These are phyloP conservation scores for Endotrypanum monterogeii DNA, from an alignment of 208 protist genomes.

Conservation along the genomic window DNA sequence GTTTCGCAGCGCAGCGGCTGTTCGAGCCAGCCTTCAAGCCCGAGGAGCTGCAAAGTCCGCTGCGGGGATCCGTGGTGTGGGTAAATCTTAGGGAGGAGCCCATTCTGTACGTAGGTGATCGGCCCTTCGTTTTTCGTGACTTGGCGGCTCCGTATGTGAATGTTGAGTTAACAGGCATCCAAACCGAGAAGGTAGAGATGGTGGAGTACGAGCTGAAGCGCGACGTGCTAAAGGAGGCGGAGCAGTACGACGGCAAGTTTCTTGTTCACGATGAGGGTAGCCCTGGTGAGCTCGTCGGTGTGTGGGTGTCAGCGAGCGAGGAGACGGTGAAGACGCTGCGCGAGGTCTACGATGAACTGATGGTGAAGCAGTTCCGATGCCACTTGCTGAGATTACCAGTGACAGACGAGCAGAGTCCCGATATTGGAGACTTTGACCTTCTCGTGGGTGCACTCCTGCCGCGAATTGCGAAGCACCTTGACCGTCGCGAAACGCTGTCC, in stretches of 20 bases:
- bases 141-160: constrained; percentile 89
- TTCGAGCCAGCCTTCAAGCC: constrained; percentile 78
- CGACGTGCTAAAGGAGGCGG: constrained; percentile 81
- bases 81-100: constrained; percentile 90
- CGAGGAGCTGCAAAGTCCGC: constrained; percentile 61
- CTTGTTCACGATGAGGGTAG: constrained; percentile 89
- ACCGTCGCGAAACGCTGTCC: constrained; percentile 75
- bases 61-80: constrained; percentile 87
- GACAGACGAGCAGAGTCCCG: constrained; percentile 88
- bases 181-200: constrained; percentile 82
- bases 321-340: constrained; percentile 84
- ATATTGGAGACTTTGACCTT: constrained; percentile 74
- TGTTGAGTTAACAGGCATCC: constrained; percentile 88
- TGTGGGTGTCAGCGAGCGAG: constrained; percentile 64
- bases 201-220: constrained; percentile 72
- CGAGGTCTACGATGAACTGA: constrained; percentile 77
- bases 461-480: constrained; percentile 68
- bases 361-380: constrained; percentile 55
- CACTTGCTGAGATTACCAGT: constrained; percentile 77
- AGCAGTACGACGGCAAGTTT: constrained; percentile 75
- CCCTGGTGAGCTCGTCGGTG: constrained; percentile 86
- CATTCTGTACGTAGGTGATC: constrained; percentile 87
- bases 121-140: constrained; percentile 86
- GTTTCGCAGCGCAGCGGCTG: constrained; percentile 75
- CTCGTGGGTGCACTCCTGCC: constrained; percentile 72